Evolutionary conservation across 129 eudicot genomes (phyloP), one percentile per base, ranked within the genome.

Genomic region (Ambrosia trifida): DNA sequence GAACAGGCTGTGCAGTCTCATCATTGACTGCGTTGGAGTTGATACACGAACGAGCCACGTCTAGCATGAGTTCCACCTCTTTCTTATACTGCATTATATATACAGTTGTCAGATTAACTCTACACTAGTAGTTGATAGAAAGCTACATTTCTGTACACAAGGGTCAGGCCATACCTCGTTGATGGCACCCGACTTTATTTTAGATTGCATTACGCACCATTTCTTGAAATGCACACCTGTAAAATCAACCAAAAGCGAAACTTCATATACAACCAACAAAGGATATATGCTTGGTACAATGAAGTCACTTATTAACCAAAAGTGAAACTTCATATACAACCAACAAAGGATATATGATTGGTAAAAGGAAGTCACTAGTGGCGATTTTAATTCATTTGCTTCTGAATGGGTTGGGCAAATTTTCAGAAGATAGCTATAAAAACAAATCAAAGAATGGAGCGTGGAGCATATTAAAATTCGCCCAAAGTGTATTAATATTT

Each of bases 131-230:
- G 65, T 10, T 47, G 17, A 79, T 11, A 35, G 68, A 18, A 31
- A 17, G 16, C 24, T 4, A 41, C 24, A 30, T 31, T 41, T 59
- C 19, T 17, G 4, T 4, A 59, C 40, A 49, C 1, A 59, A 66
- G 66, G 20, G 61, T 51, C 44, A 18, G 11, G 45, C 28, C 69
- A 12, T 86, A 93, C 98, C 96, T 93, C 98, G 24, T 51, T 83
- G 49, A 89, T 69, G 5, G 98, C 95, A 46, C 95, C 81, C 0
- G 96, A 69, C 75, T 77, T 93, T 28, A 93, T 89, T 68, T 93
- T 93, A 31, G 98, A 93, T 78, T 93, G 98, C 98, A 93, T 93
- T 70, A 89, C 81, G 61, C 96, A 89, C 98, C 98, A 93, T 83
- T 93, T 93, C 85, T 93, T 93, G 28, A 93, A 93, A 83, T 93